Evolutionary conservation across 208 protist species (phyloP).

Genomic region (Naegleria lovaniensis): DNA sequence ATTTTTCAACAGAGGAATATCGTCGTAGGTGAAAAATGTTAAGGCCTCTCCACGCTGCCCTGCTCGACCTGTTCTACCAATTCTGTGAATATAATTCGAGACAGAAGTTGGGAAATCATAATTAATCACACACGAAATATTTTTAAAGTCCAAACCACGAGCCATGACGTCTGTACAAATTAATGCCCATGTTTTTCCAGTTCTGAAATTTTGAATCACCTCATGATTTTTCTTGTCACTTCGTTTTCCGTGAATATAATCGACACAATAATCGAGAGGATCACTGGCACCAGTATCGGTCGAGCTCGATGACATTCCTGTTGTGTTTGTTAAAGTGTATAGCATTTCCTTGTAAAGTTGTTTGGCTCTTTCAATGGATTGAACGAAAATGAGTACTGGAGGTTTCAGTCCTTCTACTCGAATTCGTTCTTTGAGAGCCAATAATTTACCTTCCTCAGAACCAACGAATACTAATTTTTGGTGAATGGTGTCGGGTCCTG

Average conservation of each 20-base stretch:
- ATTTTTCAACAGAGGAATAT: constrained; percentile 70
- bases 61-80: constrained; percentile 81
- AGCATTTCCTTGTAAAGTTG: constrained; percentile 90
- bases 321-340: constrained; percentile 40
- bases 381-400: constrained; percentile 94
- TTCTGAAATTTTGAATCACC: constrained; percentile 84
- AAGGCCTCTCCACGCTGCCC: constrained; percentile 76
- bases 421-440: constrained; percentile 87
- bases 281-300: neutral
- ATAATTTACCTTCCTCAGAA: constrained; percentile 90
- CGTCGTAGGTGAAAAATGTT: constrained; percentile 93
- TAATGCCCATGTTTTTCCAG: constrained; percentile 89
- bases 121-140: constrained; percentile 93
- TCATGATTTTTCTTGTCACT: constrained; percentile 76
- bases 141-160: constrained; percentile 95
- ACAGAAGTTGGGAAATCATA: constrained; percentile 92
- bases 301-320: neutral
- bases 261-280: constrained; percentile 44
- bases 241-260: constrained; percentile 78
- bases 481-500: constrained; percentile 63
- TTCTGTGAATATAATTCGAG: constrained; percentile 90
- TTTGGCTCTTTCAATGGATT: constrained; percentile 91
- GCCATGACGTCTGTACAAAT: constrained; percentile 93
- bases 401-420: constrained; percentile 73
- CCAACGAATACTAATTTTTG: constrained; percentile 88